Percentiles rank a stretch among this genome's conserved stretches.
These are phyloP conservation scores for Leptographium lundbergii DNA, from an alignment of 2,329 filamentous ascomycete species.

Conservation along the genomic window DNA sequence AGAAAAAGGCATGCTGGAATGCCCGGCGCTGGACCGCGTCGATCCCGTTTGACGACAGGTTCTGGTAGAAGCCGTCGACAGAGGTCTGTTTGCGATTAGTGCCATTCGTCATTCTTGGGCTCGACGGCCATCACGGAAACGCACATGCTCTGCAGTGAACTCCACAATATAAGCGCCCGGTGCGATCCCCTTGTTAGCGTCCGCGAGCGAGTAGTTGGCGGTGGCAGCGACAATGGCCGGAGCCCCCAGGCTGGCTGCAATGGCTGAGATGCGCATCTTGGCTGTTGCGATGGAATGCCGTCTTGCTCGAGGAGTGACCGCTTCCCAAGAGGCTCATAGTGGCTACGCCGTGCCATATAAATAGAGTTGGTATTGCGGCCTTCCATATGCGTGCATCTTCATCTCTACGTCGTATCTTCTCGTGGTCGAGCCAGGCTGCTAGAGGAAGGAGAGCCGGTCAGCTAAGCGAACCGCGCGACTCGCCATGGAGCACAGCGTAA, in stretches of 20 bases:
- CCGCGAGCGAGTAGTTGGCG: background rate
- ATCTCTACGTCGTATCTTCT: no score
- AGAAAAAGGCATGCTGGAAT: background rate
- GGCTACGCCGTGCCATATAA: background rate
- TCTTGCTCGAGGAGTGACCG: background rate
- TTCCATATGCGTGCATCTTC: background rate
- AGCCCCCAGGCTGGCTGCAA: background rate
- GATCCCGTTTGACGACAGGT: background rate
- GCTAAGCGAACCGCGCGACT: background rate
- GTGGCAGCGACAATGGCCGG: background rate
- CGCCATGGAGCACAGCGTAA: no score
- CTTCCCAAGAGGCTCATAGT: background rate
- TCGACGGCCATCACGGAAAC: background rate
- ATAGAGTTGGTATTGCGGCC: background rate
- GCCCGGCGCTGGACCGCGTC: background rate
- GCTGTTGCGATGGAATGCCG: background rate
- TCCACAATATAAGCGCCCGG: slow-evolving; percentile 41
- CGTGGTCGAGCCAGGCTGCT: background rate
- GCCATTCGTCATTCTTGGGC: no score
- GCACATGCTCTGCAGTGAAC: slow-evolving; percentile 31
- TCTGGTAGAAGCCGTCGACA: background rate
- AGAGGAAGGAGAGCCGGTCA: background rate
- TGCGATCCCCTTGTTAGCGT: slow-evolving; percentile 16
- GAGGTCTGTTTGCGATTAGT: background rate
- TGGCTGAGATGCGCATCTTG: background rate